Conservation (phyloP, 2,329 filamentous ascomycete species). For the Rhinocladiella similis region DNA sequence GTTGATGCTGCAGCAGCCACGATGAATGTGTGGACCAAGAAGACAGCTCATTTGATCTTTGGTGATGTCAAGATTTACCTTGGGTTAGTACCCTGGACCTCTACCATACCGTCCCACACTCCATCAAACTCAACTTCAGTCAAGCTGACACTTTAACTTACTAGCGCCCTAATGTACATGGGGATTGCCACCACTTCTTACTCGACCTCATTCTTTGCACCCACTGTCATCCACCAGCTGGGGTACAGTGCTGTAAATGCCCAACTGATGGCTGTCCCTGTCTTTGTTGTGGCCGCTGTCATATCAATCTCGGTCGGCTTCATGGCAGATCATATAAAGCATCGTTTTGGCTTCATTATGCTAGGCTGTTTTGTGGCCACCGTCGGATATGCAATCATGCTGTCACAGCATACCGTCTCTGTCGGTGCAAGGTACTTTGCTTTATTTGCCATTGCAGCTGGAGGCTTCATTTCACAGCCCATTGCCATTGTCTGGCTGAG, state of each 20-base stretch:
- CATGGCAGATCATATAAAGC: conserved; percentile 31
- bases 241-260: conserved; percentile 34
- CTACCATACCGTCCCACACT: background rate
- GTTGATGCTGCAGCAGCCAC: conserved; percentile 27
- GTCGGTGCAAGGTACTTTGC: conserved; percentile 31
- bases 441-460: conserved; percentile 29
- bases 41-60: conserved; percentile 29
- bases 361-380: conserved; percentile 36
- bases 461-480: conserved; percentile 34
- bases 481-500: conserved; percentile 29
- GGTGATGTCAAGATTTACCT: conserved; percentile 37
- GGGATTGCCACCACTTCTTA: conserved; percentile 36
- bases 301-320: conserved; percentile 31
- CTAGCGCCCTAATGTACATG: conserved; percentile 31
- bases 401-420: conserved; percentile 25
- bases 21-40: conserved; percentile 32
- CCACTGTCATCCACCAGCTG: conserved; percentile 36
- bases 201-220: conserved; percentile 35
- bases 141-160: conserved; percentile 21
- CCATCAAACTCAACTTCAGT: conserved; percentile 17
- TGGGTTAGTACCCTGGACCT: conserved; percentile 12
- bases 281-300: conserved; percentile 34
- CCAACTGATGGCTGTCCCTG: conserved; percentile 38
- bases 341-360: conserved; percentile 38
- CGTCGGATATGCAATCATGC: conserved; percentile 36